Evolutionary conservation across 2,329 filamentous ascomycete species (phyloP).

Genomic region (Coleophoma crateriformis): DNA sequence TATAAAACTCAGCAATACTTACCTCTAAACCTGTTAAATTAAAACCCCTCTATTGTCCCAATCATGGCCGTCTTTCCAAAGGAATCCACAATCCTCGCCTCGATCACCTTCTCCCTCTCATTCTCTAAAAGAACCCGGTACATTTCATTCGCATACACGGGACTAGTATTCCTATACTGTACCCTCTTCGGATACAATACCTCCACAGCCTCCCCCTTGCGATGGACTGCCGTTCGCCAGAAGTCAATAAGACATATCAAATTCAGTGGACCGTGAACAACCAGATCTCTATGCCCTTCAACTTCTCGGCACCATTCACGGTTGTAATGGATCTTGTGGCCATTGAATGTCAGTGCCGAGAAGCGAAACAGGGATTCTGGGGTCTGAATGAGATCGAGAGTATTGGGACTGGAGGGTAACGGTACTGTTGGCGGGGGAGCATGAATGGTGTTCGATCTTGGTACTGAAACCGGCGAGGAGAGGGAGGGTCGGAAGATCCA

Average conservation of each 20-base stretch:
- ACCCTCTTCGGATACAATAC: conserved; percentile 22
- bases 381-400: conserved; percentile 23
- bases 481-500: conserved; percentile 7
- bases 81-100: conserved; percentile 1
- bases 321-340: conserved; percentile 80
- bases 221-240: conserved; percentile 30
- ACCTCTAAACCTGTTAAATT: neutral
- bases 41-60: neutral
- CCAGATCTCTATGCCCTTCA: conserved; percentile 55
- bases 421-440: neutral
- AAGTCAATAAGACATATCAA: conserved; percentile 68
- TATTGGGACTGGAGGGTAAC: neutral
- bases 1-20: too few species aligned
- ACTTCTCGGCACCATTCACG: conserved; percentile 32
- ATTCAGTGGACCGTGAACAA: conserved; percentile 75
- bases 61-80: neutral
- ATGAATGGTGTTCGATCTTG: too few species aligned
- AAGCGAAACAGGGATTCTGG: conserved; percentile 59
- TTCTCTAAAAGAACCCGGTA: conserved; percentile 33
- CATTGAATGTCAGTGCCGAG: conserved; percentile 78
- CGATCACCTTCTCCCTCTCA: conserved; percentile 11
- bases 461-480: neutral
- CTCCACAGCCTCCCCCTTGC: neutral
- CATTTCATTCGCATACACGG: conserved; percentile 37
- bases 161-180: conserved; percentile 37